Evolutionary conservation across 1,139 yeast genomes (phyloP), one percentile per base, ranked within the genome.

Genomic region (Blastobotrys buckinghamii): DNA sequence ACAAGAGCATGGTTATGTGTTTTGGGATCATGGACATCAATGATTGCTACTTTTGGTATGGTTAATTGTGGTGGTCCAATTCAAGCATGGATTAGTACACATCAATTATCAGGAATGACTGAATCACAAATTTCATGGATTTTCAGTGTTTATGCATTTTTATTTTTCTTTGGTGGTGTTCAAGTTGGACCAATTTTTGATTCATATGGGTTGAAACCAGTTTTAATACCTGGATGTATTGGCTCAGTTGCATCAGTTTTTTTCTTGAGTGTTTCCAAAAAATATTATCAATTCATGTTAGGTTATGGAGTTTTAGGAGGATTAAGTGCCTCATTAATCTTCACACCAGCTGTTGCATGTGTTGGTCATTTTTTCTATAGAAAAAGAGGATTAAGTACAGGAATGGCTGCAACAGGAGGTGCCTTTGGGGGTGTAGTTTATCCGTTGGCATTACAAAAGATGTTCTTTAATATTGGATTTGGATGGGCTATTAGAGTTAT

Each of bases 161-260:
- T 81, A 22, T 71, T 79, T 59, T 78, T 78, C 59, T 71, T 79
- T 45, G 76, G 81, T 19, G 80, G 82, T 0, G 76, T 82, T 10
- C 66, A 79, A 39, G 76, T 78, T 29, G 90, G 90, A 0, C 81
- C 81, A 2, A 45, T 67, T 2, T 84, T 83, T 59, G 92, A 84
- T 56, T 52, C 65, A 6, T 63, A 61, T 39, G 71, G 71, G 1
- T 56, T 59, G 19, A 53, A 54, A 22, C 55, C 51, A 20, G 57
- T 65, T 13, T 44, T 64, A 26, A 49, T 62, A 13, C 75, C 74
- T 45, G 83, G 84, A 1, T 69, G 77, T 1, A 47, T 73, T 0
- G 61, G 78, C 41, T 69, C 73, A 49, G 67, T 73, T 15, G 69
- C 66, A 1, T 82, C 85, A 0, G 61, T 82, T 17, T 65, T 82